Conservation (phyloP, 2,329 filamentous ascomycete species). For the Pseudogymnoascus sp. region DNA sequence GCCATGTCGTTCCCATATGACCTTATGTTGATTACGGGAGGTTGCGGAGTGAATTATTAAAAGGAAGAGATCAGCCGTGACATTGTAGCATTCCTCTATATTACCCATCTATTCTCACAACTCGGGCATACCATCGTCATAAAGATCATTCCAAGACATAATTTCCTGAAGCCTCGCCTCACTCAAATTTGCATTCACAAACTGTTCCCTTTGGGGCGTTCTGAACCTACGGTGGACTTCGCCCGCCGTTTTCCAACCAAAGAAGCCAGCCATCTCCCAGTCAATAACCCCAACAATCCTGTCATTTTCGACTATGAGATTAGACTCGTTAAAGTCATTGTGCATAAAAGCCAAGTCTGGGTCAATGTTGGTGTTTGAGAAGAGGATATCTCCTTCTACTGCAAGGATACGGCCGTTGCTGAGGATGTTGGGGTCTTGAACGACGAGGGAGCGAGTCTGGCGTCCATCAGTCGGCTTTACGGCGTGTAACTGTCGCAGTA, state of each 20-base stretch:
- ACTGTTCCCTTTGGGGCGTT: constrained; percentile 21
- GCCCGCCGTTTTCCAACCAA: constrained; percentile 25
- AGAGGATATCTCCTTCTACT: constrained; percentile 31
- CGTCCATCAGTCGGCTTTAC: constrained; percentile 19
- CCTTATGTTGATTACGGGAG: too few species aligned
- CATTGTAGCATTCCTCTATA: background rate
- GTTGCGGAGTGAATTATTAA: too few species aligned
- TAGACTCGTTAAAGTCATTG: constrained; percentile 34
- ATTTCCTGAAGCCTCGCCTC: background rate
- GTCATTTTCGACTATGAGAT: constrained; percentile 33
- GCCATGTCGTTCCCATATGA: too few species aligned
- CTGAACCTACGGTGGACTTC: constrained; percentile 21
- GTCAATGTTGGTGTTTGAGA: constrained; percentile 23
- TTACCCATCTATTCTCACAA: background rate
- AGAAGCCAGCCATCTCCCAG: constrained; percentile 37
- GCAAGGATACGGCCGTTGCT: constrained; percentile 24
- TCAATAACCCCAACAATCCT: constrained; percentile 35
- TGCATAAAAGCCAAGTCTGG: constrained; percentile 30
- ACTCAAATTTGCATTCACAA: background rate
- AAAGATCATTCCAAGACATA: background rate
- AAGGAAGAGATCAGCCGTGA: background rate
- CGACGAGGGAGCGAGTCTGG: constrained; percentile 18
- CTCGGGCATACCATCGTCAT: background rate
- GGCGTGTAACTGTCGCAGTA: constrained; percentile 27
- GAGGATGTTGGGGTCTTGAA: constrained; percentile 24